Evolutionary conservation across 352 stramenopile species (phyloP).

Genomic region (Elongisporangium prolatum): DNA sequence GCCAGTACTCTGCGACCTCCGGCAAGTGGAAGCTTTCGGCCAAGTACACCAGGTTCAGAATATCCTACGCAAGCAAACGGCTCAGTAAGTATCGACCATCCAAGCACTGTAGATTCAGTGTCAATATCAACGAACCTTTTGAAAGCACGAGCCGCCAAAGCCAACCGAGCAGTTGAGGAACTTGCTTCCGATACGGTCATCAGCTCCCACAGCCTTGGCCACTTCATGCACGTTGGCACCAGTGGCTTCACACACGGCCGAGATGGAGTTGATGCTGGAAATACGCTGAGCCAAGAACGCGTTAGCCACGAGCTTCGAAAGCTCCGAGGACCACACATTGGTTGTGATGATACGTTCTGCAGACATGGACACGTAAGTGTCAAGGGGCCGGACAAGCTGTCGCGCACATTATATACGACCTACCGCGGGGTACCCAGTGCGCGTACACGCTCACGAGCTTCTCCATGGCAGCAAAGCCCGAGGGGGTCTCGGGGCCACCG

Average conservation of each 20-base stretch:
- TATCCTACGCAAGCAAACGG: conserved; percentile 78
- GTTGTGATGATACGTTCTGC: conserved; percentile 95
- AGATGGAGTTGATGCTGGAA: conserved; percentile 99
- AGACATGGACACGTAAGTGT: conserved; percentile 13
- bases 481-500: conserved; percentile 92
- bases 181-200: conserved; percentile 96
- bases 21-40: conserved; percentile 97
- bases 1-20: conserved; percentile 99
- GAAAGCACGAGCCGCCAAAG: conserved; percentile 99
- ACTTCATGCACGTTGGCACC: conserved; percentile 98
- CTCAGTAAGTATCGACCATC: not conserved
- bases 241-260: conserved; percentile 97
- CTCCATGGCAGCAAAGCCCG: conserved; percentile 86
- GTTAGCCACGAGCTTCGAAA: conserved; percentile 99
- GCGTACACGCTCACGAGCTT: conserved; percentile 95
- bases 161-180: conserved; percentile 98
- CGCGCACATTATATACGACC: not conserved
- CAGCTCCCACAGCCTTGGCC: conserved; percentile 94
- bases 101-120: not conserved
- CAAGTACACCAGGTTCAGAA: conserved; percentile 99
- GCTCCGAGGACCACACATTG: conserved; percentile 99
- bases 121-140: conserved; percentile 66
- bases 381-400: not conserved
- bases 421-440: conserved; percentile 93
- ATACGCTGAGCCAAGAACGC: conserved; percentile 99